Conservation (phyloP, 2,329 filamentous ascomycete species). For the Dothistroma pini region DNA sequence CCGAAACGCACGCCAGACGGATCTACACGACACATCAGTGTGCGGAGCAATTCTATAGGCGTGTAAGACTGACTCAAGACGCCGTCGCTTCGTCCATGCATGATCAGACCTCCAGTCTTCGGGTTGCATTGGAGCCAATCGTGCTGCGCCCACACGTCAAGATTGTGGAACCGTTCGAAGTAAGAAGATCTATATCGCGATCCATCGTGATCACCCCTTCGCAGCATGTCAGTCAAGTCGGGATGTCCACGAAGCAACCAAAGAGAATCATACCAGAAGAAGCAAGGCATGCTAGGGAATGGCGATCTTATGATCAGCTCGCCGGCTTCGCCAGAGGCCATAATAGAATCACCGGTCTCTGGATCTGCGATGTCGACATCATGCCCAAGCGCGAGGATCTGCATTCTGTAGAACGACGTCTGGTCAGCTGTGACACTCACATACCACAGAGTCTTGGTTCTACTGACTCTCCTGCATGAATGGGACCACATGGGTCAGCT, state of each 20-base stretch:
- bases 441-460: background rate
- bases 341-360: slow-evolving; percentile 36
- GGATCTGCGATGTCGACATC: slow-evolving; percentile 47
- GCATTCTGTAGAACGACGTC: slow-evolving; percentile 20
- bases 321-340: slow-evolving; percentile 38
- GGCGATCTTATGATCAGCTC: slow-evolving; percentile 47
- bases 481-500: slow-evolving; percentile 42
- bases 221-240: slow-evolving; percentile 40
- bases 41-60: too few species aligned
- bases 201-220: slow-evolving; percentile 39
- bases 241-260: background rate
- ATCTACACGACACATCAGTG: slow-evolving; percentile 24
- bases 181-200: slow-evolving; percentile 45
- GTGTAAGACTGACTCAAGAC: slow-evolving; percentile 37
- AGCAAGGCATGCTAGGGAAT: slow-evolving; percentile 42
- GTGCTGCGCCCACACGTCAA: slow-evolving; percentile 45
- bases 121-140: slow-evolving; percentile 46
- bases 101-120: slow-evolving; percentile 40
- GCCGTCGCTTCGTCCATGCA: slow-evolving; percentile 47
- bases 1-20: slow-evolving; percentile 49
- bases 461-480: slow-evolving; percentile 41
- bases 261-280: background rate
- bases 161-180: slow-evolving; percentile 42
- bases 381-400: slow-evolving; percentile 45
- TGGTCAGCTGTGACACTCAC: background rate